These are phyloP conservation scores for Scalesia atractyloides DNA, from an alignment of 129 eudicot genomes.

Conservation along the genomic window DNA sequence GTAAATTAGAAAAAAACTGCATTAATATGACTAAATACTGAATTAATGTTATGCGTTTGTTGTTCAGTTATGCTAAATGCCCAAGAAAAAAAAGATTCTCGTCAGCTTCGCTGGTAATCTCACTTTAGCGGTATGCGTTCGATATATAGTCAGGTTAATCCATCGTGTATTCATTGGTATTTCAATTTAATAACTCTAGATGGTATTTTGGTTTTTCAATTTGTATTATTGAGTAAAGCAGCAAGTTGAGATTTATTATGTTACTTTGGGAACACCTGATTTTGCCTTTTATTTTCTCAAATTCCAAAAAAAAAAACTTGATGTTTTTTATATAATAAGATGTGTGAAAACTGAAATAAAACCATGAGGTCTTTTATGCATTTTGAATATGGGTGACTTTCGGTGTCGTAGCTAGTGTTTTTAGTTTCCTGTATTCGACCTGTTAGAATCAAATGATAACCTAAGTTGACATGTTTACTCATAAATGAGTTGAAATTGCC, in stretches of 20 bases:
- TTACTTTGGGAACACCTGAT: not conserved
- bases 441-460: not conserved
- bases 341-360: not conserved
- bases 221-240: not conserved
- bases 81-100: conserved; percentile 88
- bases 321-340: not conserved
- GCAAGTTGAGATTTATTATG: not conserved
- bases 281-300: not conserved
- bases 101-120: conserved; percentile 82
- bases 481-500: not conserved
- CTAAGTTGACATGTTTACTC: not conserved
- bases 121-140: conserved; percentile 71
- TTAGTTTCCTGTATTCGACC: not conserved
- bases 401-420: not conserved
- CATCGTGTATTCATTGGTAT: conserved; percentile 9
- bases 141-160: conserved; percentile 13
- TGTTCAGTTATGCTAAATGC: conserved; percentile 80
- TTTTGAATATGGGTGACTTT: not conserved
- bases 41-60: conserved; percentile 13
- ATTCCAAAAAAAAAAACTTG: not conserved
- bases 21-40: not conserved
- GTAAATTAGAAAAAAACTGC: not conserved
- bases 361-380: not conserved
- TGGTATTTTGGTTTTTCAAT: not conserved
- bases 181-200: too few relatives aligned